Base-by-base conservation (phyloP, 2,329 filamentous ascomycete species). In the Penicillium sp. region DNA sequence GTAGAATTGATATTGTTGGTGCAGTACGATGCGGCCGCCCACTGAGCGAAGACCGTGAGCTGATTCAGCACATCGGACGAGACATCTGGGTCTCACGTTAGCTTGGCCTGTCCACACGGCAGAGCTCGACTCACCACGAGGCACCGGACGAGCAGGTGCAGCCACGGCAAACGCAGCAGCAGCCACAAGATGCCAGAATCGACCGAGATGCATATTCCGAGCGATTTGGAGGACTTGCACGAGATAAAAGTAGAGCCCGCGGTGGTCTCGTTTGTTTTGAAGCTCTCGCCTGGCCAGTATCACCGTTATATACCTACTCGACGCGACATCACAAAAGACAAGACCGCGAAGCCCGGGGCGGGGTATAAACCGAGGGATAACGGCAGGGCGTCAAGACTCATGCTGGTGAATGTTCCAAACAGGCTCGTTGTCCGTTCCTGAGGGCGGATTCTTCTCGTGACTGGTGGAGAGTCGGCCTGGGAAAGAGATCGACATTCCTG, bases 11-110 rank as follows among this genome's bases (percentile, higher is more conserved):
- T 74, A 63, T 82, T 81, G 35, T 56, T 63, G 2, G 71, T 59
- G 61, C 80, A 82, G 63, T 82, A 82, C 18, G 79, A 70, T 3
- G 80, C 79, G 2, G 78, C 79, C 2, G 79, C 72, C 61, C 79
- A 82, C 52, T 82, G 74, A 36, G 76, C 74, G 62, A 76, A 79
- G 55, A 80, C 68, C 2, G 69, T 65, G 7, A 81, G 66, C 38
- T 76, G 65, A 14, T 67, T 60, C 33, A 79, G 64, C 9, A 76
- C 54, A 18, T 63, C 63, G n/a, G 68, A 44, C 0, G 74, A 73
- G 28, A 80, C 70, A 41, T 64, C 72, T 74, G 39, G 22, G 5
- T 3, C n/a, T 36, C 3, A 7, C 2, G 20, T 52, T 3, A 53
- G 44, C 38, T 7, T 22, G 22, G 10, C 9, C 3, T 9, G 9